A percentile compares a stretch with the other conserved stretches of the same genome.
Evolutionary conservation across 2,329 filamentous ascomycete genomes (phyloP).

Genomic region (Xylogone sp.): DNA sequence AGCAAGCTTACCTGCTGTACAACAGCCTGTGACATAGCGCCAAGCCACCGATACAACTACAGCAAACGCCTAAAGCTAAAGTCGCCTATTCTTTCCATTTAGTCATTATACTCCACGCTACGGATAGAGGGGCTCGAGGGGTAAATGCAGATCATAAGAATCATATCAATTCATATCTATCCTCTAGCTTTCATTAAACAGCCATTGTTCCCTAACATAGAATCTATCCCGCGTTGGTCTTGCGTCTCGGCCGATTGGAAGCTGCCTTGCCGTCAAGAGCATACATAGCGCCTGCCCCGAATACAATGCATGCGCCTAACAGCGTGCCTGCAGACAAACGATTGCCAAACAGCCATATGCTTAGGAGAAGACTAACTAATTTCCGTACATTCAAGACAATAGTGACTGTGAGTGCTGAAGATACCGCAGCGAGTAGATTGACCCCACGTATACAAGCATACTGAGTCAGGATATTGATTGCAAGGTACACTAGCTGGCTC

Average conservation of each 20-base stretch:
- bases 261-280: conserved; percentile 57
- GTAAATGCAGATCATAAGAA: neutral
- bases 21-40: neutral
- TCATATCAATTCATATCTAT: conserved; percentile 1
- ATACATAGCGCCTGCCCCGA: conserved; percentile 87
- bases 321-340: conserved; percentile 71
- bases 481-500: conserved; percentile 67
- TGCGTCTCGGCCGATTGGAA: conserved; percentile 32
- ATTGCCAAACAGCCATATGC: conserved; percentile 94
- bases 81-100: neutral
- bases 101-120: neutral
- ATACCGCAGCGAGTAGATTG: conserved; percentile 84
- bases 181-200: conserved; percentile 1
- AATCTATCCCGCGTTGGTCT: conserved; percentile 21
- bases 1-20: neutral
- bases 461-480: conserved; percentile 81
- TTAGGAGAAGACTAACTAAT: conserved; percentile 83
- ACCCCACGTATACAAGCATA: conserved; percentile 94
- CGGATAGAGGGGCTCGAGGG: neutral
- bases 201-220: conserved; percentile 1
- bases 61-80: neutral
- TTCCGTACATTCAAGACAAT: conserved; percentile 96
- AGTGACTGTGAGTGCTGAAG: conserved; percentile 89
- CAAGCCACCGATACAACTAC: neutral
- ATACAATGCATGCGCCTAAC: conserved; percentile 79